Conservation (phyloP, 116 monocot genomes). For the Iris pallida region DNA sequence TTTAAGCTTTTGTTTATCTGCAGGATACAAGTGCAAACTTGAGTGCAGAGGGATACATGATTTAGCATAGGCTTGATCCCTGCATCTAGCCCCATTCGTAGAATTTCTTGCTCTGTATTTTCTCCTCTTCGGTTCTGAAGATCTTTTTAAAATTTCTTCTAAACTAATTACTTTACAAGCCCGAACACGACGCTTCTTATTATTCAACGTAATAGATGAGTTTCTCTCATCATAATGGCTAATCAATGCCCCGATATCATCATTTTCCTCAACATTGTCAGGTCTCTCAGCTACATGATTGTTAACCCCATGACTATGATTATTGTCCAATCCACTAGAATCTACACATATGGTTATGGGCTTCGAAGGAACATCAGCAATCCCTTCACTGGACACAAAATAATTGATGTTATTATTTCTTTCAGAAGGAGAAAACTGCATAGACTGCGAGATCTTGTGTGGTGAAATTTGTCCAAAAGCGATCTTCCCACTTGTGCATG, state of each 20-base stretch:
- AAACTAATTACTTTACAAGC: constrained; percentile 19
- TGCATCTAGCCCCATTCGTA: background rate
- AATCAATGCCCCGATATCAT: constrained; percentile 4
- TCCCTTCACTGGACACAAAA: background rate
- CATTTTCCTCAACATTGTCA: constrained; percentile 7
- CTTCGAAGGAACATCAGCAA: constrained; percentile 2
- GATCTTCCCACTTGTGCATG: background rate
- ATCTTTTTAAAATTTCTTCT: constrained; percentile 10
- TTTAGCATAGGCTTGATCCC: background rate
- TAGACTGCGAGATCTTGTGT: background rate
- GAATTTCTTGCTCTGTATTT: constrained; percentile 1
- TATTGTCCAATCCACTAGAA: background rate
- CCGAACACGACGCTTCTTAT: constrained; percentile 18
- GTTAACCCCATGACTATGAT: constrained; percentile 3
- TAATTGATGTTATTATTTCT: background rate
- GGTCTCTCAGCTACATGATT: background rate
- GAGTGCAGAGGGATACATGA: constrained; percentile 5
- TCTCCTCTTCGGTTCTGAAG: constrained; percentile 9
- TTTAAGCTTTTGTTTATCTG: constrained; percentile 3
- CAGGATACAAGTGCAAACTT: constrained; percentile 7
- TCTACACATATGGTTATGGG: background rate
- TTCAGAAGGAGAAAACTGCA: background rate
- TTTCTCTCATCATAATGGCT: constrained; percentile 17
- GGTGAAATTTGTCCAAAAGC: background rate
- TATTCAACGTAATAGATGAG: constrained; percentile 23